phyloP scores from a whole-genome alignment of 2,329 filamentous ascomycete genomes.

The Pseudogymnoascus sp. region DNA sequence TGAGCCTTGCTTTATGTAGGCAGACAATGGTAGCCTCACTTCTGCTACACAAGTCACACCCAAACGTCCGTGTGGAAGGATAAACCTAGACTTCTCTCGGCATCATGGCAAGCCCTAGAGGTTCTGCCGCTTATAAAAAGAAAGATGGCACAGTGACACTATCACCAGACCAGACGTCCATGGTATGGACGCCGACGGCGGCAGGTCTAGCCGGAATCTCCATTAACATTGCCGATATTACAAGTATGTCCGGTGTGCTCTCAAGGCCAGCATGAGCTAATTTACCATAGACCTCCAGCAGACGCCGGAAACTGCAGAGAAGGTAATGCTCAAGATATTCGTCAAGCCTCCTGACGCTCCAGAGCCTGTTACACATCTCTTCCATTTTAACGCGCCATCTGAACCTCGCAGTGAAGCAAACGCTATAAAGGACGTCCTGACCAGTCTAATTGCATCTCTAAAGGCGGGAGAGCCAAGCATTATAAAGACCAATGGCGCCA shows the following conservation, averaged over 20 bases:
- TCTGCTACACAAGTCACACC: constrained; percentile 1
- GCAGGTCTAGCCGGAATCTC: constrained; percentile 54
- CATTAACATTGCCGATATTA: constrained; percentile 67
- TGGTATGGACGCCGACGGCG: constrained; percentile 72
- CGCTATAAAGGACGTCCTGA: constrained; percentile 72
- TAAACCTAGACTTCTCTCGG: constrained; percentile 8
- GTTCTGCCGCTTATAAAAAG: constrained; percentile 81
- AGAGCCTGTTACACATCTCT: constrained; percentile 66
- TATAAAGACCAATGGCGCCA: constrained; percentile 36
- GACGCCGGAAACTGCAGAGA: constrained; percentile 76
- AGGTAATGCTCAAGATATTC: constrained; percentile 91
- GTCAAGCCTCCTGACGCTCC: constrained; percentile 53
- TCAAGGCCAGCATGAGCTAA: constrained; percentile 14
- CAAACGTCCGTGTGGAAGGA: background rate
- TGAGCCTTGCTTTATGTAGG: constrained; percentile 2
- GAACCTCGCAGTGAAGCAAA: constrained; percentile 79
- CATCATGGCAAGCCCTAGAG: constrained; percentile 51
- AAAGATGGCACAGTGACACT: constrained; percentile 80
- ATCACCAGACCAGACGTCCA: constrained; percentile 60
- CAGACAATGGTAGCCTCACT: background rate
- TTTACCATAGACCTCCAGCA: constrained; percentile 71
- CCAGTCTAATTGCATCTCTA: constrained; percentile 61
- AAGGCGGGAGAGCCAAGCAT: constrained; percentile 49
- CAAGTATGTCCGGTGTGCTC: constrained; percentile 50
- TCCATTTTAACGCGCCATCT: constrained; percentile 74